Conservation (phyloP, 116 monocot species). For the Dioscorea cayenensis region DNA sequence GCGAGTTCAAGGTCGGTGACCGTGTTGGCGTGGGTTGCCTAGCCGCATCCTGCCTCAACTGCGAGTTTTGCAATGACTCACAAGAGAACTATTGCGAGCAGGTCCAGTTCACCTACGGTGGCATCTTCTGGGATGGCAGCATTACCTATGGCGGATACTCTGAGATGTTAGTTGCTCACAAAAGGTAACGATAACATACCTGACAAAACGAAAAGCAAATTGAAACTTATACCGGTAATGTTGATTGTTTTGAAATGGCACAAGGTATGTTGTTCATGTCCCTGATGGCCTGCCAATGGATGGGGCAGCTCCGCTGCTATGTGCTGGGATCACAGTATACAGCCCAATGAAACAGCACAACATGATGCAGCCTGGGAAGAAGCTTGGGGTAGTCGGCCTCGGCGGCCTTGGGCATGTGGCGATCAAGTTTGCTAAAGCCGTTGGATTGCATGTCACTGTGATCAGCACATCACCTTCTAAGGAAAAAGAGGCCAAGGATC, state of each 20-base stretch:
- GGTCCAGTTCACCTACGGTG: slow-evolving; percentile 70
- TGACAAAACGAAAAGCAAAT: no score
- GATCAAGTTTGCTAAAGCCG: slow-evolving; percentile 39
- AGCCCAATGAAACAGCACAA: slow-evolving; percentile 31
- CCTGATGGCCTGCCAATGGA: slow-evolving; percentile 27
- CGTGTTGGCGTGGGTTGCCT: slow-evolving; percentile 77
- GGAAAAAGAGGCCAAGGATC: slow-evolving; percentile 17
- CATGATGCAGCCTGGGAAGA: slow-evolving; percentile 31
- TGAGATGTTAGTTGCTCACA: slow-evolving; percentile 56
- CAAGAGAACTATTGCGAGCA: slow-evolving; percentile 86
- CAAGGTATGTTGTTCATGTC: slow-evolving; percentile 53
- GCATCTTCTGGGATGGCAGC: slow-evolving; percentile 85
- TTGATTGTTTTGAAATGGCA: no score
- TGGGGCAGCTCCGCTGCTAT: slow-evolving; percentile 26
- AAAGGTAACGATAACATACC: slow-evolving; percentile 18
- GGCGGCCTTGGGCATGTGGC: slow-evolving; percentile 30
- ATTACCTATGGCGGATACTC: slow-evolving; percentile 95
- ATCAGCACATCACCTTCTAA: slow-evolving; percentile 34
- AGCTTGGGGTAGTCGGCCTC: slow-evolving; percentile 32
- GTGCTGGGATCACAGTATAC: slow-evolving; percentile 34
- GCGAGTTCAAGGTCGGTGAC: slow-evolving; percentile 65
- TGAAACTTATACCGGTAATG: no score
- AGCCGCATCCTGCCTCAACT: slow-evolving; percentile 61
- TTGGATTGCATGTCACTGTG: slow-evolving; percentile 33
- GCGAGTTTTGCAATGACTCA: slow-evolving; percentile 54